Conservation (phyloP, 176 grass and related monocot species). For the Cocos nucifera region DNA sequence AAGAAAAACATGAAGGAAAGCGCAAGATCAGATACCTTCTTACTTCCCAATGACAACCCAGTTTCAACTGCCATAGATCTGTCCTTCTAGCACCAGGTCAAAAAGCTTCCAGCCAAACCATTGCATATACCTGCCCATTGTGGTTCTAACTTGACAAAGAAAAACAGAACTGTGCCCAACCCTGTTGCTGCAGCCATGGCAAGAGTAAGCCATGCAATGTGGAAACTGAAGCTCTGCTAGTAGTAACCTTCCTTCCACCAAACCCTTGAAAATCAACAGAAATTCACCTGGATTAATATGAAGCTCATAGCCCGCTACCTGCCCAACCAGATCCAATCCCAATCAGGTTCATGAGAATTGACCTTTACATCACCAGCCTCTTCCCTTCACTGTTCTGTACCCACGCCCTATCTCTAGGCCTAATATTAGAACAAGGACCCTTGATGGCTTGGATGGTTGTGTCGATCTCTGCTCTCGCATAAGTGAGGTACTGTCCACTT, state of each 20-base stretch:
- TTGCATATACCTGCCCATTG: slow-evolving; percentile 86
- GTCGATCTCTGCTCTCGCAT: too few relatives aligned
- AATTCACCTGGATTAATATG: too few relatives aligned
- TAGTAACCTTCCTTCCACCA: background rate
- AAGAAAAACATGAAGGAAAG: too few relatives aligned
- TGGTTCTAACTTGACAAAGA: slow-evolving; percentile 77
- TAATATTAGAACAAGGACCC: too few relatives aligned
- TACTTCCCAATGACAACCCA: slow-evolving; percentile 91
- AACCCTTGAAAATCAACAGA: background rate
- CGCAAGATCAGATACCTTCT: slow-evolving; percentile 45
- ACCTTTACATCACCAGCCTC: too few relatives aligned
- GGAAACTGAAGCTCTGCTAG: slow-evolving; percentile 40
- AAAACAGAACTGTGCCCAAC: slow-evolving; percentile 70
- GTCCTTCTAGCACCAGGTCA: slow-evolving; percentile 85
- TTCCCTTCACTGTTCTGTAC: too few relatives aligned
- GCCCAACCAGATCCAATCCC: too few relatives aligned
- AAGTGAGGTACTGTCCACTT: too few relatives aligned
- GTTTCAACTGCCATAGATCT: slow-evolving; percentile 59
- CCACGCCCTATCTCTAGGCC: too few relatives aligned
- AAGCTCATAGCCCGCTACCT: too few relatives aligned
- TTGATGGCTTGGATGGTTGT: too few relatives aligned
- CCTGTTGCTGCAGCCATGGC: slow-evolving; percentile 81
- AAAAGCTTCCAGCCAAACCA: slow-evolving; percentile 83
- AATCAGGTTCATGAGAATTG: too few relatives aligned
- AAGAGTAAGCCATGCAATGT: slow-evolving; percentile 85